Evolutionary conservation across 768 basidiomycete genomes (phyloP), one percentile per base, ranked within the genome.

Genomic region (Coprinopsis strossmayeri): DNA sequence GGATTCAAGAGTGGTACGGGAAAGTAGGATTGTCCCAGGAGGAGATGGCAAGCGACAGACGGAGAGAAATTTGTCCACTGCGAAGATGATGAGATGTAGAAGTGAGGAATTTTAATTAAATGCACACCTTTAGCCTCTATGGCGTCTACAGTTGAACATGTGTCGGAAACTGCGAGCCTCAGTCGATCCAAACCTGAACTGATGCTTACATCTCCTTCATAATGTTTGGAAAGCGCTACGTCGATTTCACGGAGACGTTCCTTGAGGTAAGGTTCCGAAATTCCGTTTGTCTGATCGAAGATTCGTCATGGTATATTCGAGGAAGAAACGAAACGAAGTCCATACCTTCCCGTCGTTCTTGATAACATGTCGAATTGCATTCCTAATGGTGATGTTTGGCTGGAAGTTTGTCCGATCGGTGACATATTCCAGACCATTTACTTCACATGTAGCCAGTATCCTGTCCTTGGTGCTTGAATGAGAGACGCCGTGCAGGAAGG

Each of bases 371-470:
- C 89, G 79, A 28, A 91, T 71, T 15, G 78, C 76, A 63, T 92
- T 92, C 15, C 90, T 75, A 28, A 81, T 62, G 0, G 90, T 90
- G 34, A 87, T 50, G 3, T 73, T 71, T 2, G 88, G 85, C 55
- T 90, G 82, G 48, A 82, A 80, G 58, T 92, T 92, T 15, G 87
- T 85, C 0, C 67, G 62, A 57, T 92, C 90, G 17, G 68, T 65
- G 34, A 84, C 71, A 61, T 83, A 92, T 49, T 72, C 66, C 5
- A 91, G 61, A 1, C 64, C 60, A 53, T 88, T 69, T 10, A 66
- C 77, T 38, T 81, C 73, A 54, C 89, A 91, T 0, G 90, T 92
- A 5, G 82, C 84, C 1, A 91, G 63, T n/a, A 92, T 77, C 50
- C 88, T 79, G 46, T 85, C 81, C 90, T 92, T 26, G n/a, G 46